Base-by-base conservation (phyloP, 2,329 filamentous ascomycete genomes). In the Mycocentrospora acerina region DNA sequence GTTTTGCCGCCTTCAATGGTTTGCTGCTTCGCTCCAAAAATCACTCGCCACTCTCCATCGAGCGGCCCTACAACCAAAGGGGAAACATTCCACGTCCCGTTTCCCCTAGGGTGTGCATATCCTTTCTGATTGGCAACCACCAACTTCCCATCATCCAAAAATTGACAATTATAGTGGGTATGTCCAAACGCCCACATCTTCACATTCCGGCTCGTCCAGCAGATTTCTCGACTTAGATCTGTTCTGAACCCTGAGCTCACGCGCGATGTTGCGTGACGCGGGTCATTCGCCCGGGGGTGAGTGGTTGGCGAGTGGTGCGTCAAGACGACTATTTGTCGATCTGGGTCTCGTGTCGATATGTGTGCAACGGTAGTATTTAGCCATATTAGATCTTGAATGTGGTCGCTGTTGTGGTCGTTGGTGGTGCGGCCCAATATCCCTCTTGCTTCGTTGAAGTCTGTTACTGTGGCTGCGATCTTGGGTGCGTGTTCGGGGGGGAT, bases 41-140 rank as follows among this genome's bases (percentile, higher is more conserved):
- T 10, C 1, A 43, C 32, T 32, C 32, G 26, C 36, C 35, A 44
- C 10, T 7, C 8, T 9, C 36, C 32, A 4, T 33, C 18, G 7
- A 28, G 32, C 15, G 12, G 39, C 9, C 41, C 32, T 24, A 44
- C 17, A 15, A 44, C 36, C 6, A 44, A 32, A 1, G 32, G 24
- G 13, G 32, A 22, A 3, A 24, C 29, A 6, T 25, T 9, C 35
- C 41, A 39, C 14, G 16, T 36, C 4, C 32, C 41, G 3, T 29
- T 24, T 1, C 34, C 25, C 7, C 32, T 25, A 11, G 29, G 24
- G 4, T 35, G 31, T 14, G 34, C 29, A 22, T 43, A 51, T 3
- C 44, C 44, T 11, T 48, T 48, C 26, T 48, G 44, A 16, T 42
- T 45, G 4, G 38, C 36, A 11, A 42, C 25, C 1, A 51, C 34